Evolutionary conservation across 371 early-diverging fungal species (phyloP), one percentile per base, ranked within the genome.

Genomic region (Saksenaea oblongispora): DNA sequence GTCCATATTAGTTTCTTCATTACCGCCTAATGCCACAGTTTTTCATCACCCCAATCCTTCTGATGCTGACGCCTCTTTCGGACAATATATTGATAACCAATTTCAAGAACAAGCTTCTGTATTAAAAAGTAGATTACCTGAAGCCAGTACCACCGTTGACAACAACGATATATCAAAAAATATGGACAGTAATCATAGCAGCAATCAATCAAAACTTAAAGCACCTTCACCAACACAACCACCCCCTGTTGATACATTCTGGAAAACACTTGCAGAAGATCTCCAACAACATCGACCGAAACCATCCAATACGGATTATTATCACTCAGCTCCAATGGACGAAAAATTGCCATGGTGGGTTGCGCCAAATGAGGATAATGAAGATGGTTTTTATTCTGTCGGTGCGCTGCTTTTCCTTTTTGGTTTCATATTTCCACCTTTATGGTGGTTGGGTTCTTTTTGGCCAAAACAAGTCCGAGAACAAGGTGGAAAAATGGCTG

Each of bases 381-480:
- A 69, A 26, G 81, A 81, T 54, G 73, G 75, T 0, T 65, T 76
- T 34, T 70, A 69, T 36, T 75, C 73, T 11, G 44, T 73, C 5
- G 69, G 73, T 54, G 71, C 67, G 1, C 28, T 74, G 0, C 56
- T 81, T 17, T 81, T 81, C 42, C 44, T 76, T n/a, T 72, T 81
- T 61, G 82, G 82, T 7, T 81, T 81, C 53, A 13, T 81, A 11
- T 70, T 63, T 41, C 82, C 82, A 8, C 75, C 74, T 2, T 56
- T 76, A 1, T 81, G 82, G 82, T 81, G 82, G 79, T 54, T 81
- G 31, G 82, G 82, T 2, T 63, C 73, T 2, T 54, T 73, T 41
- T 76, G 70, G 67, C 82, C 82, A 5, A 59, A 62, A 26, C 66
- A 66, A 22, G 57, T 68, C 5, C 65, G 56, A 41, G 69, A 74